Conservation (phyloP, 768 basidiomycete species). For the Paxillus involutus region DNA sequence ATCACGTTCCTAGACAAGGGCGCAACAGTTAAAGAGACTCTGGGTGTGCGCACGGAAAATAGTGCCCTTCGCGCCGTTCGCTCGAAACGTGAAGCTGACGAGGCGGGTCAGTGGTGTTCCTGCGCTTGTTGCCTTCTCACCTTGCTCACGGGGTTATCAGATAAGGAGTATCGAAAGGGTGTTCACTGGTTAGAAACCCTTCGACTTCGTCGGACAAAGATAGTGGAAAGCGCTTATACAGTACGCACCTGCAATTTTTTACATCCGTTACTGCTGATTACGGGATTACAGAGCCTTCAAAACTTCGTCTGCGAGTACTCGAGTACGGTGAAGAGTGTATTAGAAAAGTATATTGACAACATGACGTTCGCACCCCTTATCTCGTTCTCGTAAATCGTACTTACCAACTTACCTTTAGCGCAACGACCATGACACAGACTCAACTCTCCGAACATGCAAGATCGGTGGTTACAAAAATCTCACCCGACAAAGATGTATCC, state of each 20-base stretch:
- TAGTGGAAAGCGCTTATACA: conserved; percentile 77
- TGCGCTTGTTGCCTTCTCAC: neutral
- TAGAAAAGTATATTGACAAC: conserved; percentile 79
- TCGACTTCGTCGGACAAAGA: conserved; percentile 77
- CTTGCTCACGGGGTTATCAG: conserved; percentile 36
- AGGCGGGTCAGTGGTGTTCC: conserved; percentile 62
- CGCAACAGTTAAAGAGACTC: conserved; percentile 57
- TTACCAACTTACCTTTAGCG: conserved; percentile 43
- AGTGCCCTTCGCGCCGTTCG: conserved; percentile 73
- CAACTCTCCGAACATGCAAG: conserved; percentile 70
- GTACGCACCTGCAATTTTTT: conserved; percentile 37
- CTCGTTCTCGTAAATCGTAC: neutral
- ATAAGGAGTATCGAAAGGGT: conserved; percentile 87
- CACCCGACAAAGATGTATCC: conserved; percentile 66
- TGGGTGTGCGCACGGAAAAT: conserved; percentile 57
- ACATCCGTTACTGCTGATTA: conserved; percentile 8
- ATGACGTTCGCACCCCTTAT: conserved; percentile 45
- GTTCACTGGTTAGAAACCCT: conserved; percentile 94
- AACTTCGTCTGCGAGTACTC: conserved; percentile 76
- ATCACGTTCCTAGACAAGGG: conserved; percentile 85
- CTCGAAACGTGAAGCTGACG: conserved; percentile 87
- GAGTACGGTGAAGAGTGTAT: conserved; percentile 55
- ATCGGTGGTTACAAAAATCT: conserved; percentile 61
- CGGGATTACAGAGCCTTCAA: conserved; percentile 64
- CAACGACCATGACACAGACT: conserved; percentile 73